Base-by-base conservation (phyloP, 331 rosid genomes). In the Spiraea crenata region DNA sequence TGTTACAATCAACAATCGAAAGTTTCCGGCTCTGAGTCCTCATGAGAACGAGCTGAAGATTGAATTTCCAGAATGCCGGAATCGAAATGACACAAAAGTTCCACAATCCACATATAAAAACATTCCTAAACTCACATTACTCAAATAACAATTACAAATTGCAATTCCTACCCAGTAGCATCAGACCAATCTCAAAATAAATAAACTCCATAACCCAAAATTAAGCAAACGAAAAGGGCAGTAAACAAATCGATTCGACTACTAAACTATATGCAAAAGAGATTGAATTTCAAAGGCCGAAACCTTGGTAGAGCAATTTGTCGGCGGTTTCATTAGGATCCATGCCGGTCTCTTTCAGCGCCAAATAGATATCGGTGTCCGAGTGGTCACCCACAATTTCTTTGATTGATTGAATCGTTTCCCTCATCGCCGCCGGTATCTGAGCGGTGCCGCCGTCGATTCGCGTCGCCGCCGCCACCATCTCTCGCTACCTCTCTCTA, bases 231-330 rank as follows among this genome's bases (percentile, higher is more conserved):
- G 41, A 3, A 37, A 55, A 57, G 31, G 19, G 3, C 69, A 13
- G 25, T 0, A 49, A 7, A 9, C 58, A 19, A 17, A 61, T 46
- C 63, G 7, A 35, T 13, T 37, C 38, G 42, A 15, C 57, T 63
- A 37, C 55, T 19, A n/a, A 58, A 65, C 65, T 73, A 42, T 34
- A 38, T 75, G 34, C 42, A 14, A 31, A 14, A 51, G 65, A 49
- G 9, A 25, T 25, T 25, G 31, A 25, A 25, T 25, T 25, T 0
- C 4, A 56, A 59, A 47, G 37, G 13, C 20, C 40, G 4, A 11
- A 13, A 95, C 99, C 99, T 89, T 95, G 99, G 85, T 81, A 81
- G 57, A 95, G 98, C 86, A 95, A 89, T 83, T 86, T 91, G 90
- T 91, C 93, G 35, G 93, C 46, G 16, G 98, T 88, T 75, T 95